phyloP scores from a whole-genome alignment of 768 basidiomycete species.

The Leucosporidium yakuticum region DNA sequence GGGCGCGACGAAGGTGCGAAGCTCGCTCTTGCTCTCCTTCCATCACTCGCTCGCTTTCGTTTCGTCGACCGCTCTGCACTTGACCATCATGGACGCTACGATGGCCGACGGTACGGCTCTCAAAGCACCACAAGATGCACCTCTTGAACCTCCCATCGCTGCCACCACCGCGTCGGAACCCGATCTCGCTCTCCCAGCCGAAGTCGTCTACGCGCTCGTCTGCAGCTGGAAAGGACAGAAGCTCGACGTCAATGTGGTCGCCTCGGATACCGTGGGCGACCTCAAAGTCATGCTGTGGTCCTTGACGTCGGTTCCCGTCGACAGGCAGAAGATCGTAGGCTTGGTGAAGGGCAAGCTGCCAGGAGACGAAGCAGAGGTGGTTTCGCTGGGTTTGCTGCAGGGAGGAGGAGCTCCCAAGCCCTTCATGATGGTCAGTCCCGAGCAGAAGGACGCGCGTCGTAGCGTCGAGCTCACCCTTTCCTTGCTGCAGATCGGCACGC shows the following conservation, averaged over 20 bases:
- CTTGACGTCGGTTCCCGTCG: conserved; percentile 71
- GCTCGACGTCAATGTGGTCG: conserved; percentile 3
- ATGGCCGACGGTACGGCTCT: no score
- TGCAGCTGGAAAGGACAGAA: conserved; percentile 7
- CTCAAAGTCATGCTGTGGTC: conserved; percentile 62
- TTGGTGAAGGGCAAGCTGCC: conserved; percentile 77
- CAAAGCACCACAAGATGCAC: no score
- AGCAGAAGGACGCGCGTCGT: background rate
- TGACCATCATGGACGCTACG: no score
- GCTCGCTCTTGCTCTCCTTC: no score
- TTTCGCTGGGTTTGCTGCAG: background rate
- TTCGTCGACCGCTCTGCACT: no score
- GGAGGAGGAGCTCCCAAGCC: conserved; percentile 17
- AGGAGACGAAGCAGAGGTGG: conserved; percentile 64
- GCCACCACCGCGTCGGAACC: no score
- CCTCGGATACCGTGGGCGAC: conserved; percentile 52
- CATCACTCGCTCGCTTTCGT: no score
- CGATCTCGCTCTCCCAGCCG: background rate
- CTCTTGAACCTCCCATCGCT: no score
- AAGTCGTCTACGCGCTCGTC: conserved; percentile 7
- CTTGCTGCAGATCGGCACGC: conserved; percentile 57
- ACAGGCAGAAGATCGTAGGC: conserved; percentile 81
- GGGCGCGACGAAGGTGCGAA: no score
- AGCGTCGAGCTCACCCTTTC: background rate
- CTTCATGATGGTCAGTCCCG: conserved; percentile 55